phyloP scores from a whole-genome alignment of 139 green algal genomes.

The Tetradesmus lagerheimii region DNA sequence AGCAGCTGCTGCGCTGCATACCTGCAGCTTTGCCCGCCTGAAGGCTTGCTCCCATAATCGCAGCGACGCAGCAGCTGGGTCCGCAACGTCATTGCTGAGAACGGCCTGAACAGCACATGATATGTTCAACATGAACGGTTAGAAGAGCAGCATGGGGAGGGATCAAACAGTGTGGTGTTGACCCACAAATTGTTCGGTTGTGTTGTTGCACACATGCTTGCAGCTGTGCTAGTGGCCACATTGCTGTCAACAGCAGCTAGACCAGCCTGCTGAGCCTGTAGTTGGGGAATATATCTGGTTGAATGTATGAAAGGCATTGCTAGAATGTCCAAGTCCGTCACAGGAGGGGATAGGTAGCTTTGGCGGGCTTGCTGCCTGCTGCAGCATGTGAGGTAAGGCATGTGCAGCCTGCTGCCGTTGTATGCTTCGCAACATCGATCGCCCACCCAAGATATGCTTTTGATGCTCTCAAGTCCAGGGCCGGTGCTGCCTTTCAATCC shows the following conservation, averaged over 20 bases:
- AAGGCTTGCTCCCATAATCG: conserved; percentile 26
- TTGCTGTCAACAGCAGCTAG: neutral
- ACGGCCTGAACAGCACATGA: neutral
- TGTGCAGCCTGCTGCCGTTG: neutral
- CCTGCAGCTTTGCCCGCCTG: neutral
- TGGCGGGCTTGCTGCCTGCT: neutral
- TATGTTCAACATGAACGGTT: neutral
- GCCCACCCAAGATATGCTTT: neutral
- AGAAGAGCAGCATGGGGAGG: no score
- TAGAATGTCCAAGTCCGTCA: neutral
- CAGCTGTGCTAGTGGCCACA: neutral
- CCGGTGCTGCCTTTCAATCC: neutral
- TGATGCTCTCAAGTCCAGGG: neutral
- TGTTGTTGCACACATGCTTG: neutral
- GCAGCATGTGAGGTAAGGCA: neutral
- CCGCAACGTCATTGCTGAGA: neutral
- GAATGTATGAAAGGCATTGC: neutral
- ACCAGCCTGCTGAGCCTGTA: neutral
- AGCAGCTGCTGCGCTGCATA: neutral
- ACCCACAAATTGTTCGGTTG: neutral
- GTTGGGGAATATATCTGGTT: neutral
- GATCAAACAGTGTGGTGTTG: no score
- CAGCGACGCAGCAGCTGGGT: conserved; percentile 8
- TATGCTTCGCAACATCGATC: neutral
- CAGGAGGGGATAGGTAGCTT: neutral